Evolutionary conservation across 2,329 filamentous ascomycete species (phyloP), one percentile per base, ranked within the genome.

Genomic region (Apiospora saccharicola): DNA sequence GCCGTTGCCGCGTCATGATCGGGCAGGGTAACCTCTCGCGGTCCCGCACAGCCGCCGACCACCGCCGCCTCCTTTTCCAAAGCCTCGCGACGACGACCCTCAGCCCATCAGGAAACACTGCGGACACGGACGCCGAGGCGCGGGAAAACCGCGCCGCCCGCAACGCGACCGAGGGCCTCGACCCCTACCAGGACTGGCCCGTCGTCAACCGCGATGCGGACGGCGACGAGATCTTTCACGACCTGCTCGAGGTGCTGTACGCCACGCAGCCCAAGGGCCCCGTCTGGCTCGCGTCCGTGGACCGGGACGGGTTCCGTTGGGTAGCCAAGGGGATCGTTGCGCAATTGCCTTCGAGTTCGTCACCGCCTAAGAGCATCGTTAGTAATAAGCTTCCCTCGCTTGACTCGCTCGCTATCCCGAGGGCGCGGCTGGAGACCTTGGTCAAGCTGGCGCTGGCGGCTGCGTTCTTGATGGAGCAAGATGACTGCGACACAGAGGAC

Each of bases 191-290:
- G 10, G 68, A 71, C 19, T 43, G 67, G 43, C 49, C 67, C 51
- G 46, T 26, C 16, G n/a, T 70, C 51, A 75, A 75, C 30, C 72
- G 71, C 41, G 72, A 75, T 53, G 71, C 34, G 8, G 73, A 76
- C 46, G 74, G 74, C 12, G 75, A 76, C 44, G 74, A 75, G 64
- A 75, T 75, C 24, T 75, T 75, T 41, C 71, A 75, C 37, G 75
- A 76, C 53, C 30, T 76, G 14, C 51, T 76, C 24, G 75, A 74
- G 26, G 71, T 76, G 19, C 43, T 76, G n/a, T 75, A 74, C 26
- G 16, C 16, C 26, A 61, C 53, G 53, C 53, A 61, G 53, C 64
- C 57, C 12, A 41, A 26, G 6, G 46, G 72, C 24, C 71, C 67
- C 5, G n/a, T 37, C 6, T 61, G 71, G 14, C 14, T 70, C 26